Evolutionary conservation across 164 flowering plant species (phyloP).

Genomic region (Amborella trichopoda): DNA sequence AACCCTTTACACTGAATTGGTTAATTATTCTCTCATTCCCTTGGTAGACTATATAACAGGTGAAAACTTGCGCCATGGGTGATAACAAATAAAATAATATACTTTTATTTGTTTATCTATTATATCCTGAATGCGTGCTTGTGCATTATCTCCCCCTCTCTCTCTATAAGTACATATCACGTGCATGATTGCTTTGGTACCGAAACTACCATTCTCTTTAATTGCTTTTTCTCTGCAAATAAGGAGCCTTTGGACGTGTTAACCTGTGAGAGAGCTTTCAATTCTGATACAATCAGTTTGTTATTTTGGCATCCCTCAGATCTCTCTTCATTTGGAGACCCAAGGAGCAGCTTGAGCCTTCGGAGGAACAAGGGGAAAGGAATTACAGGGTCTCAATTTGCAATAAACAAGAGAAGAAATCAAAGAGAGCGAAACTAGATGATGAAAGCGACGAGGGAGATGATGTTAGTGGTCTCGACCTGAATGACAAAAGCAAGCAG

Average conservation of each 20-base stretch:
- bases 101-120: too few relatives aligned
- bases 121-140: background rate
- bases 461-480: slow-evolving; percentile 31
- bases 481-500: too few relatives aligned
- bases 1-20: too few relatives aligned
- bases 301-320: slow-evolving; percentile 23
- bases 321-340: slow-evolving; percentile 88
- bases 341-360: slow-evolving; percentile 28
- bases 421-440: slow-evolving; percentile 19
- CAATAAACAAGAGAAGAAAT: slow-evolving; percentile 32
- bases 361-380: slow-evolving; percentile 26
- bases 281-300: too few relatives aligned
- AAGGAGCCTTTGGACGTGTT: too few relatives aligned
- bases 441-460: slow-evolving; percentile 46
- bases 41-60: too few relatives aligned
- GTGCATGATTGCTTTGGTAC: background rate
- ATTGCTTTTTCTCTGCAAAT: too few relatives aligned
- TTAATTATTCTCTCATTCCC: too few relatives aligned
- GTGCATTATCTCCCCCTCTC: background rate
- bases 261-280: too few relatives aligned
- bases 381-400: slow-evolving; percentile 30
- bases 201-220: too few relatives aligned
- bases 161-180: background rate
- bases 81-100: too few relatives aligned
- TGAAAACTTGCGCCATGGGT: too few relatives aligned